Percentiles rank a stretch among this genome's conserved stretches.
Conservation (phyloP, 345 rosid genomes). For the Excoecaria cochinchinensis region DNA sequence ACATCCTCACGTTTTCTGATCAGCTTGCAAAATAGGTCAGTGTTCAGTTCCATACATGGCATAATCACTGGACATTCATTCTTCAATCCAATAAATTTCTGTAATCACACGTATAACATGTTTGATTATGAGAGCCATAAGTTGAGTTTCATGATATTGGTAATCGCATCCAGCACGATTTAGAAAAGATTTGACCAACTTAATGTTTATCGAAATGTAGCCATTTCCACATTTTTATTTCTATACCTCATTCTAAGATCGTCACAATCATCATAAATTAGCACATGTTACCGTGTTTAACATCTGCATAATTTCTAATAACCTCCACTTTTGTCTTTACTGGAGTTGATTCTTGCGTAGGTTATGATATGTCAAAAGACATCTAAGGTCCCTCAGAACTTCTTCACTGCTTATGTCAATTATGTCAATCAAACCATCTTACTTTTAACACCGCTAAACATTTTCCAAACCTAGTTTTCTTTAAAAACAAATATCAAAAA, state of each 20-base stretch:
- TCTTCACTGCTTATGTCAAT: neutral
- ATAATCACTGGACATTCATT: neutral
- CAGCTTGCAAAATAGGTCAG: conserved; percentile 36
- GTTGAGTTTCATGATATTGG: neutral
- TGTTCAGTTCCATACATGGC: conserved; percentile 26
- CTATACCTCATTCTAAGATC: neutral
- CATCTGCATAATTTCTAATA: neutral
- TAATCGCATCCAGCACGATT: neutral
- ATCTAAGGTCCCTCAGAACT: neutral
- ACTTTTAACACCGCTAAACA: neutral
- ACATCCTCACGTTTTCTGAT: conserved; percentile 85
- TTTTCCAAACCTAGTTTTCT: neutral
- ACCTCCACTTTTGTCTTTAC: neutral
- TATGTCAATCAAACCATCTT: neutral
- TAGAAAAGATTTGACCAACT: neutral
- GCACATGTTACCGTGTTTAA: neutral
- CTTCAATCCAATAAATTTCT: neutral
- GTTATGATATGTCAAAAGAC: neutral
- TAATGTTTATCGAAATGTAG: neutral
- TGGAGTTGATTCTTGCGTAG: neutral
- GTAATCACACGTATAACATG: neutral
- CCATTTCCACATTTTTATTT: neutral
- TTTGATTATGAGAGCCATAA: neutral
- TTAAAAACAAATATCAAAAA: neutral
- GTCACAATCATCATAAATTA: neutral